A percentile compares a stretch with the other conserved stretches of the same genome.
Evolutionary conservation across 202 grass and related monocot species (phyloP).

Genomic region (Saccharum hybrid): DNA sequence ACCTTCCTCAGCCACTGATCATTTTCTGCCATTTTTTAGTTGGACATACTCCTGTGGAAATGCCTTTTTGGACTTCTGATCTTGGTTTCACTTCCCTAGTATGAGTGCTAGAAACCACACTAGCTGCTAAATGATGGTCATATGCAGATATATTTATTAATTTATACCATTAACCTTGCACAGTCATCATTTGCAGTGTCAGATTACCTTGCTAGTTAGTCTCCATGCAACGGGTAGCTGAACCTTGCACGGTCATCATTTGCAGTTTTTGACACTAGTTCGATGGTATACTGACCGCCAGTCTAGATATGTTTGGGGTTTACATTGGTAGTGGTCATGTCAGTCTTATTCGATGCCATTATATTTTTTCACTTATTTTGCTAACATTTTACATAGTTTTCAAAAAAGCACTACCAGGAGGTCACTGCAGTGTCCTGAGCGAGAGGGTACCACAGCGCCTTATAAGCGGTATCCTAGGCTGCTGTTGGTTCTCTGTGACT

Average conservation of each 20-base stretch:
- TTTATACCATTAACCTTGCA: conserved; percentile 1
- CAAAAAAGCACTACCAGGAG: background rate
- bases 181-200: conserved; percentile 10
- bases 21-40: conserved; percentile 13
- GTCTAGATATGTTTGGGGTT: no score
- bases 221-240: conserved; percentile 11
- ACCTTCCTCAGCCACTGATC: conserved; percentile 4
- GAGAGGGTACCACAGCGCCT: background rate
- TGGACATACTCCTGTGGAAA: conserved; percentile 3
- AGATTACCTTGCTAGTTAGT: background rate
- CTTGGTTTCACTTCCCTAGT: conserved; percentile 1
- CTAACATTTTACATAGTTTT: background rate
- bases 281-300: background rate
- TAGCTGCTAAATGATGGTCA: conserved; percentile 21
- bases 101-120: conserved; percentile 10
- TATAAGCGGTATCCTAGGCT: background rate
- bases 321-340: no score
- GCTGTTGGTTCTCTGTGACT: background rate
- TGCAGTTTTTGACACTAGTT: background rate
- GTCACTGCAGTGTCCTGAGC: background rate
- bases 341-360: no score
- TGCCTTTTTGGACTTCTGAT: background rate
- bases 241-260: background rate
- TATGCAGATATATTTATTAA: conserved; percentile 10
- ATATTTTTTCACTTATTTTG: no score